Base-by-base conservation (phyloP, 345 rosid species). In the Citrus medica region DNA sequence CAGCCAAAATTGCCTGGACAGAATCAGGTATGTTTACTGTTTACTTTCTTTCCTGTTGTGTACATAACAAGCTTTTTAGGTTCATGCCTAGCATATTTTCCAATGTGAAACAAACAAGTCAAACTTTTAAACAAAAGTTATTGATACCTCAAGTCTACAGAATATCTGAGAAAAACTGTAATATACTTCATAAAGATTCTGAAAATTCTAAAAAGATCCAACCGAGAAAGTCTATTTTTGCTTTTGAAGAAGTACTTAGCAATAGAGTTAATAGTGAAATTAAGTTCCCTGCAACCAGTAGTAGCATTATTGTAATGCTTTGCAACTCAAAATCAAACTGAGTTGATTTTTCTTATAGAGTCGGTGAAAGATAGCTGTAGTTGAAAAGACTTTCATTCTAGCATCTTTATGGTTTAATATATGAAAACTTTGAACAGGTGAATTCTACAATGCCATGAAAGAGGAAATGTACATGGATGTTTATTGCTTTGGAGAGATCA, bases 401-500 rank as follows among this genome's bases (percentile, higher is more conserved):
- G 5, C 14, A 35, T 32, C 19, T 38, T 56, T 12, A 70, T 7
- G 9, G 53, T 32, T 27, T 67, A 16, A 5, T 58, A 46, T 3
- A 46, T 56, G 27, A 33, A 32, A 27, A 62, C 7, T 7, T 79
- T 79, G 32, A 64, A 74, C 81, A 89, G 93, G 90, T 38, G 82
- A 87, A 83, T 80, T 73, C 80, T 83, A 73, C 74, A 80, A 77
- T 46, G 77, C 67, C 37, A 78, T 81, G 40, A 82, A 84, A 80
- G 90, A 81, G 32, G 93, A 91, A 73, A 88, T 86, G 72, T 69
- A 72, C 80, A 78, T 51, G 66, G 99, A 95, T 59, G 76, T 90
- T 40, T 91, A 88, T 83, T 88, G 78, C 78, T 93, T 93, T 59
- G 99, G 98, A 63, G 91, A 92, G 90, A 86, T 92, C 51, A 63